Percentiles rank a stretch among this genome's conserved stretches.
Conservation (phyloP, 495 filamentous ascomycete species). For the Annulohypoxylon moriforme region DNA sequence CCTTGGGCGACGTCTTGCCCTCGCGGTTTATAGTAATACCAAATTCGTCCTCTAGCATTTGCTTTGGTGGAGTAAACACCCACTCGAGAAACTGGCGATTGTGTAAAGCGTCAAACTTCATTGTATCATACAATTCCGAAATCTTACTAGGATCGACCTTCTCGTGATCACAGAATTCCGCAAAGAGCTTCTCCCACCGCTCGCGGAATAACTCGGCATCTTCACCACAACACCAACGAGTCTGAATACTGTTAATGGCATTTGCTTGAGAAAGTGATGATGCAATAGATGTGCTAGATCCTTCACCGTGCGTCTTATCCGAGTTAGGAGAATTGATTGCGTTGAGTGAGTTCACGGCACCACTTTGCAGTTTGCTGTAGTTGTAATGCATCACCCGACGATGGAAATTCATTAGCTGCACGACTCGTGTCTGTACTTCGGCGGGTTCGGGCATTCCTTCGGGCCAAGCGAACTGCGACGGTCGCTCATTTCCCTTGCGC, state of each 20-base stretch:
- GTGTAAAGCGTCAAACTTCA: constrained; percentile 98
- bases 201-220: constrained; percentile 95
- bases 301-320: constrained; percentile 54
- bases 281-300: constrained; percentile 53
- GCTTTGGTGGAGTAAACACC: constrained; percentile 87
- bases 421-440: constrained; percentile 88
- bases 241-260: constrained; percentile 75
- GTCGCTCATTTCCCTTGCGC: constrained; percentile 85
- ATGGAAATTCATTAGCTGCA: constrained; percentile 97
- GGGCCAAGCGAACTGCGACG: constrained; percentile 98
- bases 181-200: constrained; percentile 98
- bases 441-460: constrained; percentile 92
- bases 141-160: constrained; percentile 99
- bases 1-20: constrained; percentile 48
- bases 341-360: constrained; percentile 68
- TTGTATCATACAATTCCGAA: constrained; percentile 96
- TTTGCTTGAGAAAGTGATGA: constrained; percentile 67
- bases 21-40: constrained; percentile 55
- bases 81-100: constrained; percentile 98
- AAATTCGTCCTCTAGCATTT: constrained; percentile 72
- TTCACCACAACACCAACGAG: constrained; percentile 96
- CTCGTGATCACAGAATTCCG: constrained; percentile 94
- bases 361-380: constrained; percentile 77
- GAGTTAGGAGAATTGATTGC: constrained; percentile 60
- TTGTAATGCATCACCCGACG: constrained; percentile 93